A percentile compares a stretch with the other conserved stretches of the same genome.
Conservation (phyloP, 2,329 filamentous ascomycete species). For the Lasiodiplodia hormozganensis region DNA sequence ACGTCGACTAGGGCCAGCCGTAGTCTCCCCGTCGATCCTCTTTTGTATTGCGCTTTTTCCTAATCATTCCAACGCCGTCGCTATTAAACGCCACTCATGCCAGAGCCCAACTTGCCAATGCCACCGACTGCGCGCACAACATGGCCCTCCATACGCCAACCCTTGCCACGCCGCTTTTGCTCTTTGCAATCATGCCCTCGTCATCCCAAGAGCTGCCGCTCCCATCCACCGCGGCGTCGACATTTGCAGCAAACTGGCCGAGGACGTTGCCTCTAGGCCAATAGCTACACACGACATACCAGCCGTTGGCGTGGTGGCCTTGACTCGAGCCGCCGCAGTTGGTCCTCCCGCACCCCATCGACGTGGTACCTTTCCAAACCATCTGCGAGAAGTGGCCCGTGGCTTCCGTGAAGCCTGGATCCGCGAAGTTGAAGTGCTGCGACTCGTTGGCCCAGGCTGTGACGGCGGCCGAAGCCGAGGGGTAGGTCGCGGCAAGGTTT, state of each 20-base stretch:
- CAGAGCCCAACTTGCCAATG: neutral
- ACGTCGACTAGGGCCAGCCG: neutral
- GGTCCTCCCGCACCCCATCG: conserved; percentile 37
- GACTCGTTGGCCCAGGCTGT: conserved; percentile 71
- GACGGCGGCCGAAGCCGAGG: conserved; percentile 65
- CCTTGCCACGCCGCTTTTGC: conserved; percentile 2
- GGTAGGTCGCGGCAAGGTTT: conserved; percentile 74
- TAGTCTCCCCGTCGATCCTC: too few relatives aligned
- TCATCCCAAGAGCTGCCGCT: conserved; percentile 15
- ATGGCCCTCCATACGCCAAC: neutral
- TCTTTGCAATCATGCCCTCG: conserved; percentile 16
- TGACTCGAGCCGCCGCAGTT: conserved; percentile 31
- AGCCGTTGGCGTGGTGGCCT: conserved; percentile 5
- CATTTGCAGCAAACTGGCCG: conserved; percentile 44
- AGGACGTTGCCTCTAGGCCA: conserved; percentile 46
- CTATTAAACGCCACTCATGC: neutral
- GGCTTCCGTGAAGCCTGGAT: conserved; percentile 57
- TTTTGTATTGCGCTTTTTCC: neutral
- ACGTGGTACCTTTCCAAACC: conserved; percentile 37
- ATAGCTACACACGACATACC: conserved; percentile 47
- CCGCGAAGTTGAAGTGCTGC: conserved; percentile 63
- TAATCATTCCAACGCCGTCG: conserved; percentile 6
- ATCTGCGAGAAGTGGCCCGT: conserved; percentile 42
- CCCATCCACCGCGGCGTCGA: conserved; percentile 33
- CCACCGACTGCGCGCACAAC: neutral